These are phyloP conservation scores for Colletotrichum neosansevieriae DNA, from an alignment of 2,329 filamentous ascomycete species.

Conservation along the genomic window DNA sequence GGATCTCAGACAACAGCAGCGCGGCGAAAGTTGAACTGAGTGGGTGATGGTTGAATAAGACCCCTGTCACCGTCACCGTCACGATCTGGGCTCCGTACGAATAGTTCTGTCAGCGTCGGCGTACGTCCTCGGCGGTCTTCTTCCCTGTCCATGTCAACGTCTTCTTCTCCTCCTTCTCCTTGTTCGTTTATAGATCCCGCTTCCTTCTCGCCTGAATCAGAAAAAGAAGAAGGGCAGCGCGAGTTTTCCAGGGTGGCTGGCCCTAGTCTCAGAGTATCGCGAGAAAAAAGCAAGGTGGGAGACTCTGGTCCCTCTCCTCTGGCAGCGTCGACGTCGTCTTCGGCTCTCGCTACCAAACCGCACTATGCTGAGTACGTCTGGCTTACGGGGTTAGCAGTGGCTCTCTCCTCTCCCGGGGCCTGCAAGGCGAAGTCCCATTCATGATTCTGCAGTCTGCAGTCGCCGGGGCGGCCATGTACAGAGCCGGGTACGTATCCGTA, in stretches of 20 bases:
- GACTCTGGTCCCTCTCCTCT: background rate
- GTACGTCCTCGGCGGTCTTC: constrained; percentile 1
- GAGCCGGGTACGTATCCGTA: constrained; percentile 9
- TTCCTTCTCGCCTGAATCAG: constrained; percentile 29
- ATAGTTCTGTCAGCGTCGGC: too few species aligned
- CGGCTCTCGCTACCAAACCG: constrained; percentile 2
- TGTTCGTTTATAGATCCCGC: too few species aligned
- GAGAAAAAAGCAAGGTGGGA: constrained; percentile 35
- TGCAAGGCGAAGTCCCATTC: constrained; percentile 1
- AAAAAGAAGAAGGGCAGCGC: constrained; percentile 33
- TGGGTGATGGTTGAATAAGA: constrained; percentile 21
- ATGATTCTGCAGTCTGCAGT: constrained; percentile 16
- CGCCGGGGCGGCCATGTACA: background rate
- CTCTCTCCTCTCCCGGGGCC: too few species aligned
- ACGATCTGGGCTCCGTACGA: constrained; percentile 13
- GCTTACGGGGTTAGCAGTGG: background rate
- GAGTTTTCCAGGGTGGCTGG: constrained; percentile 31
- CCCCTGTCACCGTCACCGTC: constrained; percentile 9
- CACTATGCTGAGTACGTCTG: background rate
- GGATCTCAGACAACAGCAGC: constrained; percentile 26
- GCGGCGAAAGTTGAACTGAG: constrained; percentile 11
- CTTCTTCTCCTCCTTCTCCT: too few species aligned
- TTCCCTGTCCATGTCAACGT: background rate
- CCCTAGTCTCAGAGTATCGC: constrained; percentile 37
- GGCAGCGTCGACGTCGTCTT: constrained; percentile 5